Percentiles rank a stretch among this genome's conserved stretches.
phyloP scores from a whole-genome alignment of 2,329 filamentous ascomycete genomes.

The Allantophomopsis lycopodina region DNA sequence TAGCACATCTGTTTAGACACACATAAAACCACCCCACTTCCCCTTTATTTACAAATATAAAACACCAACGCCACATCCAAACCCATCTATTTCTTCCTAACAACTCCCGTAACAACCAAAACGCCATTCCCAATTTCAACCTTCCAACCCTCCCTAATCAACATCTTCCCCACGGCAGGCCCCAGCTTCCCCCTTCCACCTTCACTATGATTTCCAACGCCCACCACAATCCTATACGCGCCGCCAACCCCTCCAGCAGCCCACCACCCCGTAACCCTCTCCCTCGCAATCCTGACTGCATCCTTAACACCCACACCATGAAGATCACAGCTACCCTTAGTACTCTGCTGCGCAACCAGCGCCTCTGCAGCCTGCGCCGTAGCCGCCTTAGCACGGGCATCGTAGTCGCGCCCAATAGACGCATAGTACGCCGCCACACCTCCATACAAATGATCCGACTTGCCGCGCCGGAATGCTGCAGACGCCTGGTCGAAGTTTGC shows the following conservation, averaged over 20 bases:
- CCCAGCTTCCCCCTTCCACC: constrained; percentile 65
- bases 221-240: constrained; percentile 67
- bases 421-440: constrained; percentile 67
- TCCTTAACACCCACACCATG: constrained; percentile 75
- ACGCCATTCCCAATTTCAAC: constrained; percentile 59
- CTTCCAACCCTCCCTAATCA: constrained; percentile 74
- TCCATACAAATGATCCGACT: constrained; percentile 60
- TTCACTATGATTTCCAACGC: constrained; percentile 64
- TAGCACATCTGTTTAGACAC: too few relatives aligned
- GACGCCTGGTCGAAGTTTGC: constrained; percentile 41
- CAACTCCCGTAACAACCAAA: constrained; percentile 52
- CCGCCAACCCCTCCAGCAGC: constrained; percentile 39
- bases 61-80: not conserved
- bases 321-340: constrained; percentile 50
- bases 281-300: constrained; percentile 63
- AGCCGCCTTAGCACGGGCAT: constrained; percentile 40
- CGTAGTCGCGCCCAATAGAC: constrained; percentile 52
- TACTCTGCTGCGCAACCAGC: constrained; percentile 55
- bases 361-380: constrained; percentile 55
- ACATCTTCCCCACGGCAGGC: constrained; percentile 62
- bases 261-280: constrained; percentile 66
- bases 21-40: too few relatives aligned
- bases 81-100: constrained; percentile 9
- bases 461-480: constrained; percentile 42
- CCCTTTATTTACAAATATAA: too few relatives aligned